Evolutionary conservation across 169 alveolate species (phyloP).

Genomic region (Toxoplasma gondii): DNA sequence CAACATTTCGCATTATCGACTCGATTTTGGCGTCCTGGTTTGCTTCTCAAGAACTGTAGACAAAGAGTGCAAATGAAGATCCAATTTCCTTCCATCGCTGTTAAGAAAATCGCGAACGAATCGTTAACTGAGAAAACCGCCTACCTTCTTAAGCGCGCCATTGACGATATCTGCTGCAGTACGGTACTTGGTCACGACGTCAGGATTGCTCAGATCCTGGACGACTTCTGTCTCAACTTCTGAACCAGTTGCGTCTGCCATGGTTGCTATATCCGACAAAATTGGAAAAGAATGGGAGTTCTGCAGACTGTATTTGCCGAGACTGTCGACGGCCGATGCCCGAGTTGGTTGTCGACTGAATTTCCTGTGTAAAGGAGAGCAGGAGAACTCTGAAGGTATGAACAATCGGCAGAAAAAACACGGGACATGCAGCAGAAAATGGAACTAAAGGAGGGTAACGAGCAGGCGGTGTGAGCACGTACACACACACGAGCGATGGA

Average conservation of each 20-base stretch:
- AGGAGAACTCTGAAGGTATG: background rate
- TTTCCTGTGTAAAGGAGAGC: background rate
- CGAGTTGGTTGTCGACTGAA: too few species aligned
- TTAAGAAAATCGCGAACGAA: too few species aligned
- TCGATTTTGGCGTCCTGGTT: too few species aligned
- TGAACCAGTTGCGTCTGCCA: conserved; percentile 26
- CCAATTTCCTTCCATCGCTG: too few species aligned
- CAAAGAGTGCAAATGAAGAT: too few species aligned
- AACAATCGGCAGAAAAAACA: background rate
- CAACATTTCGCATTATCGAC: too few species aligned
- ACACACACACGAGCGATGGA: too few species aligned
- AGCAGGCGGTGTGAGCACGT: background rate
- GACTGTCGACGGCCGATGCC: too few species aligned
- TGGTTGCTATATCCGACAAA: background rate
- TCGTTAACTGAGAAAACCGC: background rate
- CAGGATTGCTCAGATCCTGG: conserved; percentile 64
- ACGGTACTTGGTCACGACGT: conserved; percentile 58
- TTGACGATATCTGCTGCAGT: conserved; percentile 71
- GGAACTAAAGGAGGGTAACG: background rate
- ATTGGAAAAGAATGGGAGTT: background rate
- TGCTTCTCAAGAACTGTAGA: too few species aligned
- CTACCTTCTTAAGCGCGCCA: conserved; percentile 48
- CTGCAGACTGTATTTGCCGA: too few species aligned
- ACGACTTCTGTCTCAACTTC: conserved; percentile 61
- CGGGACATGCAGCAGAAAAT: background rate